Conservation (phyloP, 768 basidiomycete species). For the Clavaria fumosa region DNA sequence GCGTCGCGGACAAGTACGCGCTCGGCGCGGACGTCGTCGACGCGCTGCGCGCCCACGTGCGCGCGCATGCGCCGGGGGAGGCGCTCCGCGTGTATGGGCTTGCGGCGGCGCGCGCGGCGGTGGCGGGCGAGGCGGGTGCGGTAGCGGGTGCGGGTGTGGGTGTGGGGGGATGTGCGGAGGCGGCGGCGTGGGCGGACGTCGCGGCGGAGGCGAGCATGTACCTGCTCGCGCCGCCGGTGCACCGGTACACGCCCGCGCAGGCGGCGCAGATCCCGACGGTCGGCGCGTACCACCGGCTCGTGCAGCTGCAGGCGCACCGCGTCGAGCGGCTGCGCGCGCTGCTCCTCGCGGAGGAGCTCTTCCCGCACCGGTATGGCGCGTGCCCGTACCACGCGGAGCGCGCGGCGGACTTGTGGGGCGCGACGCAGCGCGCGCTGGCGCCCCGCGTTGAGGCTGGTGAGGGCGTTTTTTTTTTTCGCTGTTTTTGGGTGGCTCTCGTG, state of each 20-base stretch:
- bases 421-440: constrained; percentile 20
- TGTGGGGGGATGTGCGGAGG: too few species aligned
- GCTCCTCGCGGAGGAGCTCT: constrained; percentile 44
- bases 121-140: constrained; percentile 35
- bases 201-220: constrained; percentile 46
- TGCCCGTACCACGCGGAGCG: constrained; percentile 37
- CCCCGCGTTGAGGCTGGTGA: constrained; percentile 5
- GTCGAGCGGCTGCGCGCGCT: constrained; percentile 35
- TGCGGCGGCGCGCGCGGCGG: constrained; percentile 28
- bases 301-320: constrained; percentile 42
- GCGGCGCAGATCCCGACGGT: constrained; percentile 40
- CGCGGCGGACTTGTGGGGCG: constrained; percentile 32
- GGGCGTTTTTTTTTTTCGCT: background rate
- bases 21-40: constrained; percentile 30
- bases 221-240: constrained; percentile 33
- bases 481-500: background rate
- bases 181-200: constrained; percentile 25
- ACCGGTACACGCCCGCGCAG: constrained; percentile 34
- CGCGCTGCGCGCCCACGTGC: constrained; percentile 34
- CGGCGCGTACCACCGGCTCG: constrained; percentile 46
- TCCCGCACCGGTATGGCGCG: constrained; percentile 57
- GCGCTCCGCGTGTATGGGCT: constrained; percentile 50
- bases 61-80: constrained; percentile 31
- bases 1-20: constrained; percentile 51
- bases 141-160: constrained; percentile 29